Percentiles rank a stretch among this genome's conserved stretches.
Conservation (phyloP, 495 filamentous ascomycete species). For the Hypoxylon rickii region DNA sequence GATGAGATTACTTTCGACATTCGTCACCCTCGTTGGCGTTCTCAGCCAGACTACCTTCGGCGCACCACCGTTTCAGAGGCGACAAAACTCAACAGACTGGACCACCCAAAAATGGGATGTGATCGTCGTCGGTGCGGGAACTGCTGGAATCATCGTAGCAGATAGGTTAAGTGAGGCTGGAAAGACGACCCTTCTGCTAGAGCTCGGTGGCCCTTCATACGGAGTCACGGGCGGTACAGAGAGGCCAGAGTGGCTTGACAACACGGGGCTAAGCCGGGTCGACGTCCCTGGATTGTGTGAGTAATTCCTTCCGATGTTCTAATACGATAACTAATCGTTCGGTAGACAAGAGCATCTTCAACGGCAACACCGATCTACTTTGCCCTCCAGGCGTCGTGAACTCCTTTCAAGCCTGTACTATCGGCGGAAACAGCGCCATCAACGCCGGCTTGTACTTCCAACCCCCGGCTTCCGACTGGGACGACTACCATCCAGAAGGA, state of each 20-base stretch:
- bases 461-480: slow-evolving; percentile 59
- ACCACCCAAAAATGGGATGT: slow-evolving; percentile 38
- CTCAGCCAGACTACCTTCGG: slow-evolving; percentile 8
- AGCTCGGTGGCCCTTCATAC: slow-evolving; percentile 40
- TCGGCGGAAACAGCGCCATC: slow-evolving; percentile 58
- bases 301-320: not conserved
- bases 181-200: slow-evolving; percentile 40
- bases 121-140: slow-evolving; percentile 82
- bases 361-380: slow-evolving; percentile 39
- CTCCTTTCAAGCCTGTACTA: slow-evolving; percentile 61
- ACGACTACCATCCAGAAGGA: slow-evolving; percentile 61
- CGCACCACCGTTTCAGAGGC: slow-evolving; percentile 6
- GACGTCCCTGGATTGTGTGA: slow-evolving; percentile 62
- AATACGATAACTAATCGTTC: not conserved
- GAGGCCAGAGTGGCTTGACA: slow-evolving; percentile 55
- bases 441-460: slow-evolving; percentile 54
- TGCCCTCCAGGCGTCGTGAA: slow-evolving; percentile 45
- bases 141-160: slow-evolving; percentile 85
- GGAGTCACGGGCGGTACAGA: slow-evolving; percentile 40
- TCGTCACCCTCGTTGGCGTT: slow-evolving; percentile 12
- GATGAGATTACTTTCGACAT: slow-evolving; percentile 20
- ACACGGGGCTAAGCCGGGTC: slow-evolving; percentile 60
- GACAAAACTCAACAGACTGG: slow-evolving; percentile 31
- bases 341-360: slow-evolving; percentile 53
- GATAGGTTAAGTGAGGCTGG: slow-evolving; percentile 53